Evolutionary conservation across 1,139 yeast species (phyloP).

Genomic region (Lodderomyces margitis): DNA sequence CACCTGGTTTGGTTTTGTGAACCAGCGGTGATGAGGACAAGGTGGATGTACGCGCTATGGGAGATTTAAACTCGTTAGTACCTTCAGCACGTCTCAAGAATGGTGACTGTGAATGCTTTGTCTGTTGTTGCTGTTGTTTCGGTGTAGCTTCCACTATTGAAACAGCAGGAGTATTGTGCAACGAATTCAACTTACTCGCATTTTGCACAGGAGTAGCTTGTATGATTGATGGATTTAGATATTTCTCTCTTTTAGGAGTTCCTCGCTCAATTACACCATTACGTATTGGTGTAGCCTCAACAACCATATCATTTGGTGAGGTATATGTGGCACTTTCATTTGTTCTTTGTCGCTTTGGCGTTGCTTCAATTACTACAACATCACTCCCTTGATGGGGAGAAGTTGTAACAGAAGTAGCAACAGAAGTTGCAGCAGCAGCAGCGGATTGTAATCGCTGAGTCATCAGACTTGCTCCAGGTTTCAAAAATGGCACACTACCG

Average conservation of each 20-base stretch:
- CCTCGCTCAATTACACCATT: conserved; percentile 2
- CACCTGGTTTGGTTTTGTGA: conserved; percentile 31
- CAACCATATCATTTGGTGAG: background rate
- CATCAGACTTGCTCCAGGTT: conserved; percentile 2
- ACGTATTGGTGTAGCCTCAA: conserved; percentile 10
- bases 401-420: background rate
- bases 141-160: conserved; percentile 1
- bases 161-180: background rate
- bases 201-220: conserved; percentile 1
- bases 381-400: background rate
- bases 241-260: background rate
- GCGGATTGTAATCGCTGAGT: conserved; percentile 1
- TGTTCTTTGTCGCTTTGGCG: background rate
- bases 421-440: conserved; percentile 9
- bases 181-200: background rate
- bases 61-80: conserved; percentile 8
- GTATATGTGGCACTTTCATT: background rate
- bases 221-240: background rate
- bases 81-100: background rate
- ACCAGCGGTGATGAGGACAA: background rate
- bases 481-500: background rate
- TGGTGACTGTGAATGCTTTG: conserved; percentile 1
- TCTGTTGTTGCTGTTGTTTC: background rate
- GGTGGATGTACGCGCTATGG: conserved; percentile 21
- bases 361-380: background rate